Evolutionary conservation across 257 asterid species (phyloP).

Genomic region (Petunia axillaris): DNA sequence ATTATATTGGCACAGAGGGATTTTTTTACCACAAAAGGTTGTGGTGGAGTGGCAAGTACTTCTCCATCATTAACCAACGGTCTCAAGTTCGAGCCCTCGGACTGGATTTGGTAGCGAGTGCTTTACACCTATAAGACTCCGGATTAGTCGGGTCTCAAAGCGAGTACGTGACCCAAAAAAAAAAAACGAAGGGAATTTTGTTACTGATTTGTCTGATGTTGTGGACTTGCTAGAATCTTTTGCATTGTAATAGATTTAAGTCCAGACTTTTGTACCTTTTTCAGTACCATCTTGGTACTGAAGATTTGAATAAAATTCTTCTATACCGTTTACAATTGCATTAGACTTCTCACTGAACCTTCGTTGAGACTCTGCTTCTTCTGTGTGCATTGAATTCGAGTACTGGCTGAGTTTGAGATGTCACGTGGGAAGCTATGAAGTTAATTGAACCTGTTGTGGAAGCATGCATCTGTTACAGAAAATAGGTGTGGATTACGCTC

Average conservation of each 20-base stretch:
- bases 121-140: too few relatives aligned
- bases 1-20: not conserved
- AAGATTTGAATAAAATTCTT: not conserved
- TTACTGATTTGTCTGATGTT: not conserved
- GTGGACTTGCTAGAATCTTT: constrained; percentile 14
- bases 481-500: constrained; percentile 7
- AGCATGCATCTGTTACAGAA: not conserved
- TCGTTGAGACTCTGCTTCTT: too few relatives aligned
- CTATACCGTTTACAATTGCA: constrained; percentile 12
- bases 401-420: not conserved
- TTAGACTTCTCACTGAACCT: too few relatives aligned
- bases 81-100: too few relatives aligned
- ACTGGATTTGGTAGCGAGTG: too few relatives aligned
- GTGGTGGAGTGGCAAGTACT: too few relatives aligned
- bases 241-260: not conserved
- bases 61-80: too few relatives aligned
- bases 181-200: not conserved
- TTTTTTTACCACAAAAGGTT: too few relatives aligned
- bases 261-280: not conserved
- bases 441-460: not conserved
- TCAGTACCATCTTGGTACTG: constrained; percentile 11
- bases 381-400: not conserved
- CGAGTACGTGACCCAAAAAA: too few relatives aligned
- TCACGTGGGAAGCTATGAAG: not conserved
- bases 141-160: too few relatives aligned